Base-by-base conservation (phyloP, 202 grass and related monocot species). In the Setaria italica region DNA sequence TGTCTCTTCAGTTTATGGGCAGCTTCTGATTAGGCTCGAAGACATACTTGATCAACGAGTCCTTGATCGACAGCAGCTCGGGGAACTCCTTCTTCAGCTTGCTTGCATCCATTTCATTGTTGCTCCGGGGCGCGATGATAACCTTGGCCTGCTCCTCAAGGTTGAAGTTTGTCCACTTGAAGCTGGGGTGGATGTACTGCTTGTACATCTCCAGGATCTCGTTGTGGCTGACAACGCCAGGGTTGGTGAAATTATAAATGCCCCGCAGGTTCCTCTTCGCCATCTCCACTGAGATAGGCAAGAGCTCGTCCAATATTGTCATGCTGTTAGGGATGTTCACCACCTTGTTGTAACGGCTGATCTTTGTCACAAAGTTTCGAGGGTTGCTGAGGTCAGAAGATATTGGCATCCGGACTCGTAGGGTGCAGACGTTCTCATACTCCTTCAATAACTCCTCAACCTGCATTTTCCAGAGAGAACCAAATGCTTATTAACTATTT, bases 181-280 rank as follows among this genome's bases (percentile, higher is more conserved):
- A 93, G 76, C 85, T 76, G 0, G 90, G 87, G 57, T 91, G 85
- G 0, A 93, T 91, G 71, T 90, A 91, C 39, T 82, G 35, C 82
- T 88, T 91, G 82, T 93, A 91, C 89, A 96, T 90, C 79, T 96
- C 91, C n/a, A 96, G 79, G 58, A 96, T 91, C 85, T 96, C 94
- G 10, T 96, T 96, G 65, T 93, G 94, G 80, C 84, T 89, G 46
- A 96, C 64, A 2, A 88, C 91, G 0, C 94, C 94, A 49, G 94
- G 91, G 66, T 96, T 96, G 20, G 91, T 93, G 82, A 96, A 96
- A 76, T 96, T 96, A 76, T 88, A 96, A 74, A 93, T 91, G 33
- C 89, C 94, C 43, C 87, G 68, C 54, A 88, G 84, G 78, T 89
- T 89, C 57, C 91, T 87, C 72, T 96, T 93, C 45, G 91, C 94